phyloP scores from a whole-genome alignment of 2,329 filamentous ascomycete species.

The Aspergillus intermedius region DNA sequence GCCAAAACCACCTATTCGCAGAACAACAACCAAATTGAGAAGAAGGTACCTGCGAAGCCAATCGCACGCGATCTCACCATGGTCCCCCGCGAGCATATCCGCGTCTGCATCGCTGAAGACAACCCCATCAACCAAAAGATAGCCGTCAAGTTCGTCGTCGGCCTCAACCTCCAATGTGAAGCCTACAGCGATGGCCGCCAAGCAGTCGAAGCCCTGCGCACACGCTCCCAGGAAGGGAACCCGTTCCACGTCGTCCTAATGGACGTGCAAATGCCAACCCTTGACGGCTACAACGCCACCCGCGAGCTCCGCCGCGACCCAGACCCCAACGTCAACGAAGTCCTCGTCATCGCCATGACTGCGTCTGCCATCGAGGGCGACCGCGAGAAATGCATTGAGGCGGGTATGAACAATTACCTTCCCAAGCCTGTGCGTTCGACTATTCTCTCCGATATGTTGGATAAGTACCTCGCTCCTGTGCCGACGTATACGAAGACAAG shows the following conservation, averaged over 20 bases:
- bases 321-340: conserved; percentile 67
- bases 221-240: conserved; percentile 60
- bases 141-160: conserved; percentile 81
- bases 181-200: conserved; percentile 86
- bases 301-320: conserved; percentile 71
- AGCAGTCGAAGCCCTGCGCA: conserved; percentile 76
- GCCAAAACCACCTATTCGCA: conserved; percentile 53
- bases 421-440: conserved; percentile 91
- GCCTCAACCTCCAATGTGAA: conserved; percentile 78
- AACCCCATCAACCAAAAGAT: conserved; percentile 94
- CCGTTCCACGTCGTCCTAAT: conserved; percentile 90
- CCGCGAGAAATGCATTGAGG: conserved; percentile 87
- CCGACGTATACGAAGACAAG: conserved; percentile 30
- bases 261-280: conserved; percentile 93
- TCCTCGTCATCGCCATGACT: conserved; percentile 96
- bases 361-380: conserved; percentile 92
- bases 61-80: conserved; percentile 61
- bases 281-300: conserved; percentile 89
- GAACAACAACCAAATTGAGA: conserved; percentile 33
- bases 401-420: conserved; percentile 96
- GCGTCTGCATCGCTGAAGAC: conserved; percentile 90
- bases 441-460: conserved; percentile 76
- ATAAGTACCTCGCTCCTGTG: conserved; percentile 55
- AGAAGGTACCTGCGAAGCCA: conserved; percentile 36
- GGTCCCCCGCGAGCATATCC: conserved; percentile 69